phyloP scores from a whole-genome alignment of 176 grass and related monocot genomes.

The Eleusine coracana region DNA sequence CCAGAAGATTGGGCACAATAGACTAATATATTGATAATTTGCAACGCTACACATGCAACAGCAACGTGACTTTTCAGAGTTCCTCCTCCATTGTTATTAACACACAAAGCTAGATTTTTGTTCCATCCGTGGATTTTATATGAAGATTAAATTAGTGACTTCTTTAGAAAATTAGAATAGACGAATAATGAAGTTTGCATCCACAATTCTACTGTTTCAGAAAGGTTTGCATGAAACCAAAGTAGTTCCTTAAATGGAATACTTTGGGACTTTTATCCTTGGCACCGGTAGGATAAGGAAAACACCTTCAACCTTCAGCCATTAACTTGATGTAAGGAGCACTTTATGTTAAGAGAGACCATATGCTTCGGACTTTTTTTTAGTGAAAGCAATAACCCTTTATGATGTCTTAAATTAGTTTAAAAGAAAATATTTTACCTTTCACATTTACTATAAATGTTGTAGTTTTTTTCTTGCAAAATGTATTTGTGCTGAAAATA shows the following conservation, averaged over 20 bases:
- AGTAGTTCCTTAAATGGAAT: background rate
- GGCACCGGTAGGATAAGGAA: background rate
- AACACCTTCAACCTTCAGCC: too few relatives aligned
- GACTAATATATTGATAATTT: background rate
- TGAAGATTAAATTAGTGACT: background rate
- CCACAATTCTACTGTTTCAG: background rate
- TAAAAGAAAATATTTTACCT: too few relatives aligned
- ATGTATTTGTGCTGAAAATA: too few relatives aligned
- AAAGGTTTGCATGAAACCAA: background rate
- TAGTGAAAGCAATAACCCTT: too few relatives aligned
- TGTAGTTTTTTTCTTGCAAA: background rate
- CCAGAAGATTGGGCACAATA: background rate
- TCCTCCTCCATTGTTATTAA: slow-evolving; percentile 21
- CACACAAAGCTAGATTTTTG: background rate
- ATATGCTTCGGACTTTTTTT: too few relatives aligned
- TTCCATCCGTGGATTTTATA: background rate
- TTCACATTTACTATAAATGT: too few relatives aligned
- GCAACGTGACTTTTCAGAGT: background rate
- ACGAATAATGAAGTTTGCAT: background rate
- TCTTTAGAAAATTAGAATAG: slow-evolving; percentile 1
- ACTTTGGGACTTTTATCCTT: background rate
- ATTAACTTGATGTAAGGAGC: too few relatives aligned
- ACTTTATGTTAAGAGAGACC: too few relatives aligned
- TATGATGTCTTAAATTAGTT: too few relatives aligned
- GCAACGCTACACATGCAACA: background rate